Evolutionary conservation across 2,329 filamentous ascomycete species (phyloP).

Genomic region (Fusarium acutatum): DNA sequence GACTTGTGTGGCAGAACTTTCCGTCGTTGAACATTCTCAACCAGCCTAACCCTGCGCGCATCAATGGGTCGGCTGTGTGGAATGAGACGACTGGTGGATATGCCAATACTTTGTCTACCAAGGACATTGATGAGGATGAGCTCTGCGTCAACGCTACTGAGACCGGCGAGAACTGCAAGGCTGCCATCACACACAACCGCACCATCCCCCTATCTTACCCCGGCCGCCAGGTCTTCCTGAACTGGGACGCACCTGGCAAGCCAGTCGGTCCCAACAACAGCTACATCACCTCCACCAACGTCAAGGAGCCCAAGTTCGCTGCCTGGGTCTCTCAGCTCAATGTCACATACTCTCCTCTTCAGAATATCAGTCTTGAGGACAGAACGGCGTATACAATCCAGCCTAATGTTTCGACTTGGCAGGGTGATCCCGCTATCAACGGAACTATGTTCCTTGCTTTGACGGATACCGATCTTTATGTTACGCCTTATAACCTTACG

Average conservation of each 20-base stretch:
- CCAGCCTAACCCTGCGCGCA: slow-evolving; percentile 77
- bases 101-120: slow-evolving; percentile 62
- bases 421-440: slow-evolving; percentile 75
- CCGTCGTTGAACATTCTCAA: slow-evolving; percentile 76
- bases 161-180: slow-evolving; percentile 63
- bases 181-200: slow-evolving; percentile 74
- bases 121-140: slow-evolving; percentile 53
- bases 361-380: slow-evolving; percentile 55
- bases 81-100: slow-evolving; percentile 72
- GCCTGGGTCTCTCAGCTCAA: slow-evolving; percentile 83
- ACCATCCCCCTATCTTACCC: slow-evolving; percentile 77
- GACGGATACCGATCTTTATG: slow-evolving; percentile 71
- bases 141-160: slow-evolving; percentile 67
- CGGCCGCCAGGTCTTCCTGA: slow-evolving; percentile 74
- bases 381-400: slow-evolving; percentile 74
- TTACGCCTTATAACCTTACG: slow-evolving; percentile 80
- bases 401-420: slow-evolving; percentile 73
- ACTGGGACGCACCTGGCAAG: slow-evolving; percentile 76
- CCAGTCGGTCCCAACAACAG: slow-evolving; percentile 82
- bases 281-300: slow-evolving; percentile 73
- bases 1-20: slow-evolving; percentile 86
- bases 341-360: slow-evolving; percentile 72
- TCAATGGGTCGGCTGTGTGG: slow-evolving; percentile 67
- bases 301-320: slow-evolving; percentile 70
- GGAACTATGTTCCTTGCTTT: slow-evolving; percentile 82